phyloP scores from a whole-genome alignment of 495 filamentous ascomycete genomes.

The Annulohypoxylon stygium region DNA sequence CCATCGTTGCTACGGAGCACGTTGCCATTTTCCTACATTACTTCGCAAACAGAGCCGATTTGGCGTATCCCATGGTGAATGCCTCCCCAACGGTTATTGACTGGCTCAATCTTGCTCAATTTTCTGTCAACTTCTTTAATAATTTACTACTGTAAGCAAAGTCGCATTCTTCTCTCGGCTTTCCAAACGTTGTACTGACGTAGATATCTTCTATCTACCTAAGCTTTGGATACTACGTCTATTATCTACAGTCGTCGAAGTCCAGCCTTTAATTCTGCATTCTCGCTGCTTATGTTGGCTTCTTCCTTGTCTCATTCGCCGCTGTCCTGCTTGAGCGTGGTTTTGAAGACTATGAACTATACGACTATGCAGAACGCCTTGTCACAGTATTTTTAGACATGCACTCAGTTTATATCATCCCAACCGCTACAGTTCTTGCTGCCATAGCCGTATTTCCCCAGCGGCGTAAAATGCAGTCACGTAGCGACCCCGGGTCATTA shows the following conservation, averaged over 20 bases:
- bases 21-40: slow-evolving; percentile 8
- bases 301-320: slow-evolving; percentile 1
- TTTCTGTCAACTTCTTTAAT: slow-evolving; percentile 8
- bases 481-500: not conserved
- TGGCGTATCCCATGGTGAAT: not conserved
- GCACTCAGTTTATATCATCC: not conserved
- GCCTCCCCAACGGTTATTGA: not conserved
- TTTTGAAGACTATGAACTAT: not conserved
- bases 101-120: slow-evolving; percentile 28
- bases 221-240: slow-evolving; percentile 6
- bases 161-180: not conserved
- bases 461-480: not conserved
- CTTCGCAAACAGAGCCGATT: not conserved
- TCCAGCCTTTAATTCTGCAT: not conserved
- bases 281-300: not conserved
- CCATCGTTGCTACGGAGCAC: slow-evolving; percentile 21
- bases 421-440: not conserved
- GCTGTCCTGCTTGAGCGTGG: slow-evolving; percentile 3
- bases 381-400: not conserved
- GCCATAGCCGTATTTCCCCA: slow-evolving; percentile 12
- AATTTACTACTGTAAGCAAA: slow-evolving; percentile 23
- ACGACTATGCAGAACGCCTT: not conserved
- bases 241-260: not conserved
- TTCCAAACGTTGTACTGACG: not conserved
- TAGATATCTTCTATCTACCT: not conserved